Evolutionary conservation across 202 grass and related monocot species (phyloP).

Genomic region (Sporobolus alterniflorus): DNA sequence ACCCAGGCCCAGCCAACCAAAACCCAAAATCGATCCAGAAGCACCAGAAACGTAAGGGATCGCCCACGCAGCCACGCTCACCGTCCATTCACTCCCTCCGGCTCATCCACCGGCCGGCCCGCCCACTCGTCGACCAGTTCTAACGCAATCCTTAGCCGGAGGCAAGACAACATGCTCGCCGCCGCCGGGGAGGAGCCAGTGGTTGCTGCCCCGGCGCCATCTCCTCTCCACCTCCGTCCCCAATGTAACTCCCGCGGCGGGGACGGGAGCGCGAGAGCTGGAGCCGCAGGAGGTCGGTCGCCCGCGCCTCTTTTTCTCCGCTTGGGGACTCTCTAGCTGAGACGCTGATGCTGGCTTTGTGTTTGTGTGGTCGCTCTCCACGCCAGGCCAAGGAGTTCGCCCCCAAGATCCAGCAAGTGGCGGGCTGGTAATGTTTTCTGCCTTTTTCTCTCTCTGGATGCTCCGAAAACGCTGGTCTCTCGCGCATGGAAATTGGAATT

Average conservation of each 20-base stretch:
- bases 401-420: conserved; percentile 83
- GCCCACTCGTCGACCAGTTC: neutral
- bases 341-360: conserved; percentile 18
- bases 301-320: neutral
- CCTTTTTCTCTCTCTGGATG: neutral
- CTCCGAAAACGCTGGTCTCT: neutral
- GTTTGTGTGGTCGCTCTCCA: conserved; percentile 22
- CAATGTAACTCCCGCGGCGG: neutral
- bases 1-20: too few species aligned
- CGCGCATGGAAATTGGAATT: neutral
- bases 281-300: conserved; percentile 63
- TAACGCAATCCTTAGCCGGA: neutral
- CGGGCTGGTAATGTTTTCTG: conserved; percentile 58
- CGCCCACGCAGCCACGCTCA: neutral
- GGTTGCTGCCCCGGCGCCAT: neutral
- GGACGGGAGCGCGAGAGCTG: conserved; percentile 37
- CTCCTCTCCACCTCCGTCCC: conserved; percentile 30
- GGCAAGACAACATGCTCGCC: conserved; percentile 30
- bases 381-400: conserved; percentile 69
- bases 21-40: too few species aligned
- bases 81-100: neutral
- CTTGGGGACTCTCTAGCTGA: neutral
- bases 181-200: neutral
- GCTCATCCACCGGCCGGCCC: neutral
- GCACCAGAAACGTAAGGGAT: too few species aligned